A percentile compares a stretch with the other conserved stretches of the same genome.
Evolutionary conservation across 2,329 filamentous ascomycete species (phyloP).

Genomic region (Paraconiothyrium brasiliense): DNA sequence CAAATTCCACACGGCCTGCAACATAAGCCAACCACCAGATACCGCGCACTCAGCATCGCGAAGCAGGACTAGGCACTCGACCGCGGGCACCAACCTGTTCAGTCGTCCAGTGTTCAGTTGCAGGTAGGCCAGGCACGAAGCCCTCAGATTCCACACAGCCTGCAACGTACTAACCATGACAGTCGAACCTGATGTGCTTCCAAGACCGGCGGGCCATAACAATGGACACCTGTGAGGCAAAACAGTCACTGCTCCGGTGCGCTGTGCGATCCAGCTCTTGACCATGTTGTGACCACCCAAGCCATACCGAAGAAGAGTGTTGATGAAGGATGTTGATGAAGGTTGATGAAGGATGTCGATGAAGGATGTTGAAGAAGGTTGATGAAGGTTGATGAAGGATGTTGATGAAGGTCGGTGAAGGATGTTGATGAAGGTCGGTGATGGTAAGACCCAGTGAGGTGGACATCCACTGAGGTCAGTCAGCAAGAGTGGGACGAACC

Average conservation of each 20-base stretch:
- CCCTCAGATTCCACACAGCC: conserved; percentile 8
- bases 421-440: background rate
- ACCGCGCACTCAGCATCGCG: conserved; percentile 2
- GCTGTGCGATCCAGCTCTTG: conserved; percentile 5
- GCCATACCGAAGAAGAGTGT: background rate
- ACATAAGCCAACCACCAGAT: background rate
- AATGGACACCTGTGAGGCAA: conserved; percentile 4
- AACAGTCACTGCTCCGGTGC: conserved; percentile 5
- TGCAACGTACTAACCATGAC: conserved; percentile 5
- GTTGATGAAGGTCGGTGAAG: background rate
- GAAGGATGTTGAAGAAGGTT: conserved; percentile 1
- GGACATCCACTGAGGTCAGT: background rate
- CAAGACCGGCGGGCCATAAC: background rate
- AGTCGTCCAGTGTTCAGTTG: background rate
- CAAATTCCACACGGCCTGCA: no score
- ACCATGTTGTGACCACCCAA: background rate
- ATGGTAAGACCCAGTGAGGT: background rate
- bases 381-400: background rate
- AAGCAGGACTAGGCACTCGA: conserved; percentile 5
- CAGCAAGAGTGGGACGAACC: background rate
- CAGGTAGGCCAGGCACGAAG: conserved; percentile 8
- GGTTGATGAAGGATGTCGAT: background rate
- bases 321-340: background rate
- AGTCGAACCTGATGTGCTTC: conserved; percentile 7
- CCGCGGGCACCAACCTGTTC: background rate